Evolutionary conservation across 164 flowering plant species (phyloP).

Genomic region (Piper betle): DNA sequence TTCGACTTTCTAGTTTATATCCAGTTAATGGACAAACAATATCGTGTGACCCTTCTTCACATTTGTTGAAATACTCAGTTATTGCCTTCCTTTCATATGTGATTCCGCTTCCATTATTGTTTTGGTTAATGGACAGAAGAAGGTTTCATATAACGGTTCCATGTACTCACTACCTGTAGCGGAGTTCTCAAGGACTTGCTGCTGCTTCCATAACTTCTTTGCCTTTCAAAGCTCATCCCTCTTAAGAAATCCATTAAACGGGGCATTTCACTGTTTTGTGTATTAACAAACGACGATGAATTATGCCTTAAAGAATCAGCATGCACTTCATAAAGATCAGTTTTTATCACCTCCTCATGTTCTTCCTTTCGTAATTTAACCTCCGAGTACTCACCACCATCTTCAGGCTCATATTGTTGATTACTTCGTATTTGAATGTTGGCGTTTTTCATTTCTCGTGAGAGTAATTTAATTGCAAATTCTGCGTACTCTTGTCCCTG

Average conservation of each 20-base stretch:
- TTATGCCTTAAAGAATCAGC: slow-evolving; percentile 16
- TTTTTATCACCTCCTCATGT: slow-evolving; percentile 10
- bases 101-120: slow-evolving; percentile 61
- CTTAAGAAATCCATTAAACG: slow-evolving; percentile 11
- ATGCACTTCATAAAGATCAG: slow-evolving; percentile 36
- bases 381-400: neutral
- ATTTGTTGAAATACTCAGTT: slow-evolving; percentile 34
- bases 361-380: slow-evolving; percentile 6
- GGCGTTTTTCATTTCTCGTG: slow-evolving; percentile 46
- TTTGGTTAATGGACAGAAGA: slow-evolving; percentile 64
- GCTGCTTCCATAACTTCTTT: slow-evolving; percentile 5
- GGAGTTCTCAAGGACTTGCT: slow-evolving; percentile 16
- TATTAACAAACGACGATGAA: slow-evolving; percentile 6
- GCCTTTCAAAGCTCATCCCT: slow-evolving; percentile 10
- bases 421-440: slow-evolving; percentile 12
- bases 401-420: slow-evolving; percentile 5
- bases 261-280: slow-evolving; percentile 5
- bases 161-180: slow-evolving; percentile 31
- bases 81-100: slow-evolving; percentile 62
- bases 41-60: slow-evolving; percentile 14
- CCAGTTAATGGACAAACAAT: slow-evolving; percentile 54
- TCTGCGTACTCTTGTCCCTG: slow-evolving; percentile 32
- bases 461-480: slow-evolving; percentile 33
- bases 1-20: slow-evolving; percentile 26
- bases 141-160: slow-evolving; percentile 52